Evolutionary conservation across 2,329 filamentous ascomycete species (phyloP), one percentile per base, ranked within the genome.

Genomic region (Alternaria viburni): DNA sequence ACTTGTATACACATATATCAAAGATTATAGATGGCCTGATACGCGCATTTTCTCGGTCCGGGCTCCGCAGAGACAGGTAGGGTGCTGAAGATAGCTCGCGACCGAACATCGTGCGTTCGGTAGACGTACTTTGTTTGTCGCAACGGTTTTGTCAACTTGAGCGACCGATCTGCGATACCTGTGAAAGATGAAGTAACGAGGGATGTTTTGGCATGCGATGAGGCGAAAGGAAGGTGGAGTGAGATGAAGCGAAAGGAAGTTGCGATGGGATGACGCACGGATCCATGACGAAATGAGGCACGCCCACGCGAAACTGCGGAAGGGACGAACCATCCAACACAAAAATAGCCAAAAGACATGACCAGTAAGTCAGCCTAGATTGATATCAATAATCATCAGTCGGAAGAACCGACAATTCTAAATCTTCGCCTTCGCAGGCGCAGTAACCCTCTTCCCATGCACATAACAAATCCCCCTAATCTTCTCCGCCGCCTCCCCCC

Each of bases 391-490:
- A 1, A 36, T 5, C 15, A 5, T n/a, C 32, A n/a, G 13, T 9
- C 19, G 4, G 5, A 11, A 1, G n/a, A 47, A 1, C 8, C 45
- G 3, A 47, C 2, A 46, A 21, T 10, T 10, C 21, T 23, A 85
- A 26, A 85, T 85, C 75, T 83, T 85, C 15, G 83, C 83, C 69
- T 84, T 85, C 5, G 81, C 82, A 10, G 79, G 79, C 54, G 77
- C 75, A 25, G 79, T 81, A 8, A 81, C 80, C 57, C 75, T 73
- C 62, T 79, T 80, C 32, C 84, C 81, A 79, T 87, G 83, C 13
- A 87, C 83, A 77, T 87, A 87, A 66, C 84, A 85, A 59, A 87
- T 86, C 23, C 79, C 73, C 66, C 84, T 79, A 36, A 87, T 84
- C 63, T 81, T 82, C 68, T 82, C 80, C 26, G 82, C 80, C 10